These are phyloP conservation scores for Salix koriyanagi DNA, from an alignment of 345 rosid species.

Conservation along the genomic window DNA sequence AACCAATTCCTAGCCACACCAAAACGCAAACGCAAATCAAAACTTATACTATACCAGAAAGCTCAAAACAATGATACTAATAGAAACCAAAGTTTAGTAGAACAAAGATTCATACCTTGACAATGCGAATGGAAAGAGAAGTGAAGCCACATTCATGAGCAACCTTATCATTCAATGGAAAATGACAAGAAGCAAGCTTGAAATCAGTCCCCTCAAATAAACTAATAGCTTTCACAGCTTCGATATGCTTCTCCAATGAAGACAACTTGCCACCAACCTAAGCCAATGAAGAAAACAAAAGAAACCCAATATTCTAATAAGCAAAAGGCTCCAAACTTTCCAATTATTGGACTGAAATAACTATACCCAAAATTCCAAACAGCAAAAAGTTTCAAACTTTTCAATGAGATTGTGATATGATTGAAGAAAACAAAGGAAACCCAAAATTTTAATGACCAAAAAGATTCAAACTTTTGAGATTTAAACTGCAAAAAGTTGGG, in stretches of 20 bases:
- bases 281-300: constrained; percentile 4
- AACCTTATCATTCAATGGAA: constrained; percentile 64
- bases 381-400: neutral
- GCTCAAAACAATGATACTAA: neutral
- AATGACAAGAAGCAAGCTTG: constrained; percentile 73
- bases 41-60: neutral
- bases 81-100: neutral
- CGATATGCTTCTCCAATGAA: constrained; percentile 63
- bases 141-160: constrained; percentile 85
- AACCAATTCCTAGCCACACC: constrained; percentile 64
- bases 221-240: constrained; percentile 38
- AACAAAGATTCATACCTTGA: constrained; percentile 43
- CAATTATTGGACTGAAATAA: neutral
- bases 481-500: neutral
- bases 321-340: neutral
- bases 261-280: constrained; percentile 79
- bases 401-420: neutral
- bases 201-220: constrained; percentile 86
- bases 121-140: constrained; percentile 77
- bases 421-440: neutral
- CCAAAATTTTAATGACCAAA: neutral
- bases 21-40: neutral
- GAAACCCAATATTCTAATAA: neutral
- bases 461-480: neutral
- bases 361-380: neutral